Evolutionary conservation across 2,329 filamentous ascomycete genomes (phyloP).

Genomic region (Diaporthe batatas): DNA sequence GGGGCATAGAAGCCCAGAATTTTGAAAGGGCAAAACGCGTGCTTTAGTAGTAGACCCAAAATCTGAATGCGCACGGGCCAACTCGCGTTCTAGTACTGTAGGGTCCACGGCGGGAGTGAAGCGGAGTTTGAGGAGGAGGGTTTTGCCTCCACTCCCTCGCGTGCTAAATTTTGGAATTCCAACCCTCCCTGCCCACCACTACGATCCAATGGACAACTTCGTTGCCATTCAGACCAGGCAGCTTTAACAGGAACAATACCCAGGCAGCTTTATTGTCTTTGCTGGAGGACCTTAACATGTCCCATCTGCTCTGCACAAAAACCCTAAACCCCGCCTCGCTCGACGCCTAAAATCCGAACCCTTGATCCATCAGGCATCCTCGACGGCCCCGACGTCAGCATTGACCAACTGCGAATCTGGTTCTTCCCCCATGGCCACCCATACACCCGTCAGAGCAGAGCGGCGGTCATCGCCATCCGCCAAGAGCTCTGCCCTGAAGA

Average conservation of each 20-base stretch:
- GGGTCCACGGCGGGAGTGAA: constrained; percentile 10
- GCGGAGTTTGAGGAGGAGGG: neutral
- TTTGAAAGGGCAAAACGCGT: neutral
- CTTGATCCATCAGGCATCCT: constrained; percentile 25
- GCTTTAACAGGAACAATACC: constrained; percentile 17
- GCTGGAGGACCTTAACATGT: constrained; percentile 37
- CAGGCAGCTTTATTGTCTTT: constrained; percentile 4
- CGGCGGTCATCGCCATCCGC: constrained; percentile 38
- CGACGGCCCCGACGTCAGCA: constrained; percentile 22
- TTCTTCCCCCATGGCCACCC: constrained; percentile 37
- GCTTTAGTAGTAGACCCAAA: neutral
- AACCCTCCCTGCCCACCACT: neutral
- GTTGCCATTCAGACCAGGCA: constrained; percentile 32
- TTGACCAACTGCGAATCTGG: constrained; percentile 1
- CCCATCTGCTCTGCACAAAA: constrained; percentile 19
- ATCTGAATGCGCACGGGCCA: constrained; percentile 10
- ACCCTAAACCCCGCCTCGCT: neutral
- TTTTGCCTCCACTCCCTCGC: constrained; percentile 31
- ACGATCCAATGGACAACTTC: neutral
- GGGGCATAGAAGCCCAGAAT: neutral
- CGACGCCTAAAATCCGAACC: constrained; percentile 25
- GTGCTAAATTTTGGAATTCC: constrained; percentile 33
- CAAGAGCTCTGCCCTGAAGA: constrained; percentile 40
- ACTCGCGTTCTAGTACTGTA: neutral
- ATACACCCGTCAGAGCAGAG: constrained; percentile 39